Evolutionary conservation across 2,329 filamentous ascomycete genomes (phyloP).

Genomic region (Scedosporium apiospermum): DNA sequence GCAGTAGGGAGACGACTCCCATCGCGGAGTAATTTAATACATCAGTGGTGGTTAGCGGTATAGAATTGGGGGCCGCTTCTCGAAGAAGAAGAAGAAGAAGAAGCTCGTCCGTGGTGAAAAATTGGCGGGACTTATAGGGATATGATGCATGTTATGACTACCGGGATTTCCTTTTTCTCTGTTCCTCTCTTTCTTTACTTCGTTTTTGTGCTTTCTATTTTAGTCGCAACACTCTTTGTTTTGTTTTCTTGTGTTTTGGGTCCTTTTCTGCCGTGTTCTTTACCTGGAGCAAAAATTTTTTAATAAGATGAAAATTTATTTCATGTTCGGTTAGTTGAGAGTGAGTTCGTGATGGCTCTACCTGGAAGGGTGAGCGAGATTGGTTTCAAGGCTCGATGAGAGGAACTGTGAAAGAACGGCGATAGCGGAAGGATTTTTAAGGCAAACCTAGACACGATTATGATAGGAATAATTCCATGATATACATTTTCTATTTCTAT

Average conservation of each 20-base stretch:
- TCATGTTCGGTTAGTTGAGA: background rate
- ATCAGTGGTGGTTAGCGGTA: too few relatives aligned
- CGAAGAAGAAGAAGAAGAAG: too few relatives aligned
- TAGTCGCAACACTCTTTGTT: background rate
- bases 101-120: background rate
- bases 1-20: slow-evolving; percentile 34
- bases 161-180: background rate
- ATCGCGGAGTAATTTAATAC: slow-evolving; percentile 17
- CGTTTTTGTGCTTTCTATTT: background rate
- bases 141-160: background rate
- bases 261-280: background rate
- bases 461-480: too few relatives aligned
- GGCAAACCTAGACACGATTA: too few relatives aligned
- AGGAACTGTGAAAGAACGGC: background rate
- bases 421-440: too few relatives aligned
- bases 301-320: background rate
- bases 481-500: too few relatives aligned
- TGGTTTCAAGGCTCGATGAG: background rate
- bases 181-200: slow-evolving; percentile 1
- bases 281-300: background rate
- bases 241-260: background rate
- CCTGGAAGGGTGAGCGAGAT: background rate
- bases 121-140: background rate
- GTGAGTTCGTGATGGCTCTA: background rate
- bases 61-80: too few relatives aligned